Evolutionary conservation across 495 filamentous ascomycete genomes (phyloP), one percentile per base, ranked within the genome.

Genomic region (Parachaetomium inaequale): DNA sequence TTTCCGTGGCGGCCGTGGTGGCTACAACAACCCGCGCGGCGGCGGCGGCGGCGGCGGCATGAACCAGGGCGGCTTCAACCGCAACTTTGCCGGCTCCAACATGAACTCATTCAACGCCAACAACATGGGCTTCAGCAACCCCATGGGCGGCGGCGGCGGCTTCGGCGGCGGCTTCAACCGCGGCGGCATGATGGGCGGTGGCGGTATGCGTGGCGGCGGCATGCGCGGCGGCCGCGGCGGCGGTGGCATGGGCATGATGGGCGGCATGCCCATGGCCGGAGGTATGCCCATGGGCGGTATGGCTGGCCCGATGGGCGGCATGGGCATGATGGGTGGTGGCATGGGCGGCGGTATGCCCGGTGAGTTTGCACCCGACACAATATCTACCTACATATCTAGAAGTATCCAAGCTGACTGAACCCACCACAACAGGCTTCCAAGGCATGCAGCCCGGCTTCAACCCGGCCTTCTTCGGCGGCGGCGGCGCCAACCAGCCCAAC

Each of bases 221-320:
- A 90, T 89, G 89, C 84, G 88, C 58, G 87, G 90, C 49, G 85
- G 89, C 42, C 78, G 88, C 38, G 89, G 85, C 51, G 89, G 85
- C 49, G 85, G 83, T 53, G 76, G 81, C 63, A 75, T 78, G 65
- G 63, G 62, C 50, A 71, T 69, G 68, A 68, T 69, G 66, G 66
- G 65, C n/a, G 66, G 61, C 58, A 70, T 70, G 70, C 59, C 64
- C n/a, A 72, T 72, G 71, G 68, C 62, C 49, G 67, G 65, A 43
- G 62, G 58, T 40, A 78, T 73, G 63, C 79, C 68, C 12, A 64
- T 63, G 50, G 81, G 78, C 10, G 82, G 72, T 19, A 74, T 79
- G 51, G 61, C 34, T 6, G 60, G 50, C 12, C 55, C 55, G 4
- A 64, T 64, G 63, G 63, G 42, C 7, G 74, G 77, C 62, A 84